Evolutionary conservation across 345 rosid species (phyloP), one percentile per base, ranked within the genome.

Genomic region (Brassica rapa): DNA sequence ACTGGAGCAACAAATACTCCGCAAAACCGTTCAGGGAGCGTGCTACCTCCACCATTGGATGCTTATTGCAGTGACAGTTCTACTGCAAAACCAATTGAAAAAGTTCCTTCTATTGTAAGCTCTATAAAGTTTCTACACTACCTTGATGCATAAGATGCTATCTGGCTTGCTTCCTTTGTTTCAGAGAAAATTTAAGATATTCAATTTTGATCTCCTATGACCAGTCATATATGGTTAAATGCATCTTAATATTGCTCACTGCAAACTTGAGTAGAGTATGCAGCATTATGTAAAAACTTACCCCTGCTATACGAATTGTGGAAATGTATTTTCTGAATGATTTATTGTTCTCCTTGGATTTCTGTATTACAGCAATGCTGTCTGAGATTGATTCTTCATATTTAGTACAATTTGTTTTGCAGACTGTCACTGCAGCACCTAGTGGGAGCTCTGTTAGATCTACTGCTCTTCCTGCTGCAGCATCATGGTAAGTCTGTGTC

Each of bases 11-110:
- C 88, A 79, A 88, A 68, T 74, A 80, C 81, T 82, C 51, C 82
- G 82, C 88, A 83, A 62, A 66, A 87, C 46, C 86, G 87, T 14
- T 74, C 93, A 10, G 97, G 98, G 74, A 86, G 60, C 82, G 66
- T 83, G 79, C 80, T 94, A 79, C 98, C 98, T 67, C 95, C 95
- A 7, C 93, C 98, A 1, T 3, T 86, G 35, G 92, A 89, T 87
- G 93, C 87, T 75, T 84, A 83, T 79, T 73, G 83, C 76, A 75
- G 75, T 43, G 87, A 70, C 72, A 81, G 66, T 75, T 81, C 89
- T 75, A 62, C 84, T 3, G 84, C 86, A 69, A 93, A 89, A 76
- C 90, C 88, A 46, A 83, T 81, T 56, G 78, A 72, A n/a, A 91
- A 85, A 79, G 86, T 14, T 85, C 65, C 81, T 73, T 62, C 88